Percentiles rank a stretch among this genome's conserved stretches.
Evolutionary conservation across 2,329 filamentous ascomycete species (phyloP).

Genomic region (Trichoderma koningiopsis): DNA sequence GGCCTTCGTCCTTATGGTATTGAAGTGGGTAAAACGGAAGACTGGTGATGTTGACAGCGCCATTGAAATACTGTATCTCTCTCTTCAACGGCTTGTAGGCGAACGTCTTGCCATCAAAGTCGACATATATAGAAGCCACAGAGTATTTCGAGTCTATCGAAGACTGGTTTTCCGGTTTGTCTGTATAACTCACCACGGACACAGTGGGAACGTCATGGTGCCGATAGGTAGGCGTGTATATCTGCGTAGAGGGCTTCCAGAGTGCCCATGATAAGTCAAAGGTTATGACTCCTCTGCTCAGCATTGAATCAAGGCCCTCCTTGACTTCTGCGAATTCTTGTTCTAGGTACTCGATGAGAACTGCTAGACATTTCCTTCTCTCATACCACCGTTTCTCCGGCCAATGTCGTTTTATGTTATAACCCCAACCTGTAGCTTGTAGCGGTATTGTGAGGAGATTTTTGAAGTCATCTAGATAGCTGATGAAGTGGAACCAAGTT

Average conservation of each 20-base stretch:
- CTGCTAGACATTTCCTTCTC: slow-evolving; percentile 66
- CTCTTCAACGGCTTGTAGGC: slow-evolving; percentile 72
- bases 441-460: slow-evolving; percentile 63
- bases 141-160: slow-evolving; percentile 75
- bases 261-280: slow-evolving; percentile 88
- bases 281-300: slow-evolving; percentile 81
- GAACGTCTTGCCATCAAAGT: slow-evolving; percentile 86
- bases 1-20: slow-evolving; percentile 73
- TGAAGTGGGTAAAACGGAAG: slow-evolving; percentile 75
- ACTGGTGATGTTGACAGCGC: slow-evolving; percentile 78
- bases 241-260: slow-evolving; percentile 83
- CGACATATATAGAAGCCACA: slow-evolving; percentile 78
- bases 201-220: slow-evolving; percentile 74
- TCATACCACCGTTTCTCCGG: slow-evolving; percentile 63
- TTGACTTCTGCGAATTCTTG: slow-evolving; percentile 78
- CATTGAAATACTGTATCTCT: slow-evolving; percentile 75
- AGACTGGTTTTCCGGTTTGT: slow-evolving; percentile 65
- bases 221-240: slow-evolving; percentile 76
- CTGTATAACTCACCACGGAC: slow-evolving; percentile 78
- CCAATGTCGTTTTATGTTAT: slow-evolving; percentile 54
- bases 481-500: slow-evolving; percentile 31
- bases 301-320: slow-evolving; percentile 75
- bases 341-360: slow-evolving; percentile 76
- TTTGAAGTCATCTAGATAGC: slow-evolving; percentile 78
- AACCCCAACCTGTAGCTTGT: slow-evolving; percentile 50